A percentile compares a stretch with the other conserved stretches of the same genome.
Conservation (phyloP, 2,329 filamentous ascomycete genomes). For the Aspergillus terreus region DNA sequence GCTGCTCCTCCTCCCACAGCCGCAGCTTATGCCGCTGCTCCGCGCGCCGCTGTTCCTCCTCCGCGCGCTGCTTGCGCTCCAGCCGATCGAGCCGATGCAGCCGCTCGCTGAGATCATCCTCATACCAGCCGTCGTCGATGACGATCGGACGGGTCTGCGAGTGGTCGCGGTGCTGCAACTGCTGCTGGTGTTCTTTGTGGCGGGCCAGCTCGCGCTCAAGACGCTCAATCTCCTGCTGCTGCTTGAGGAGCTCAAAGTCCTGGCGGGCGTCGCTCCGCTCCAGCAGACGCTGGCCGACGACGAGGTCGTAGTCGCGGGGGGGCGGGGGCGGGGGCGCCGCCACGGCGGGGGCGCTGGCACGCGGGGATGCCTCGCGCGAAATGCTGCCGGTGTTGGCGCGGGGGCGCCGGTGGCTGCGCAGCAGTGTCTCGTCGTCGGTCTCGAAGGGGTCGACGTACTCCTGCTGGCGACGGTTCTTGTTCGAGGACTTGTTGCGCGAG, state of each 20-base stretch:
- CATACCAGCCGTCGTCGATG: constrained; percentile 42
- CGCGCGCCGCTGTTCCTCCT: constrained; percentile 16
- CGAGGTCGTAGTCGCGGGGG: constrained; percentile 31
- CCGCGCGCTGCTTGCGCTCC: constrained; percentile 41
- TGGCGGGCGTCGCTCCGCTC: constrained; percentile 32
- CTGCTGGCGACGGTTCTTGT: constrained; percentile 17
- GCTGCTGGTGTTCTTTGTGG: constrained; percentile 21
- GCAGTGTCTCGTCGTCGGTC: constrained; percentile 23
- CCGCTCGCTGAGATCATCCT: constrained; percentile 39
- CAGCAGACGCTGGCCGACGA: constrained; percentile 32
- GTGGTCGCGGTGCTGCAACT: not conserved
- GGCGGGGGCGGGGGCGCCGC: constrained; percentile 17
- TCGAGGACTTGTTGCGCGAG: constrained; percentile 24
- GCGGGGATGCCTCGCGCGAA: constrained; percentile 23
- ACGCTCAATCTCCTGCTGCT: constrained; percentile 34
- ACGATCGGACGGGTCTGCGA: constrained; percentile 24
- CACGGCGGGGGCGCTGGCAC: not conserved
- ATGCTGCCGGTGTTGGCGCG: constrained; percentile 20
- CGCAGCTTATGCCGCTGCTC: constrained; percentile 14
- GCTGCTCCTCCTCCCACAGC: constrained; percentile 16
- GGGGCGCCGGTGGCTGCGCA: constrained; percentile 13
- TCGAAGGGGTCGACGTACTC: constrained; percentile 19
- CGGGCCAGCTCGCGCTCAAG: constrained; percentile 31
- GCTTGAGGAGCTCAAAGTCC: constrained; percentile 31
- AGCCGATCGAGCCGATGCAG: constrained; percentile 33